Evolutionary conservation across 768 basidiomycete species (phyloP), one percentile per base, ranked within the genome.

Genomic region (Boletus tomentosulus): DNA sequence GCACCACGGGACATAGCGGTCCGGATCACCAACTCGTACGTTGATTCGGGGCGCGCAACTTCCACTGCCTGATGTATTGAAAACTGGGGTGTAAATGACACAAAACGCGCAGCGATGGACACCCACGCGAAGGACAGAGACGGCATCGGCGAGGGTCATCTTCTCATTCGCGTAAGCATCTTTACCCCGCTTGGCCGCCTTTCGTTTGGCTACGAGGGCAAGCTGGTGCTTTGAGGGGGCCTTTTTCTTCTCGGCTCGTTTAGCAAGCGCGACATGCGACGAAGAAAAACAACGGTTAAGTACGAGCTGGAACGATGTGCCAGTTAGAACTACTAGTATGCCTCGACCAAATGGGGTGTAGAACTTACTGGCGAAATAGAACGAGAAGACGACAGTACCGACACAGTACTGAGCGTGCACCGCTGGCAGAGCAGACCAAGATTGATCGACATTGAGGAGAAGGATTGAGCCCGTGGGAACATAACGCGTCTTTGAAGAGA

Each of bases 11-110:
- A 80, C 71, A 88, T 79, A 56, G 84, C 83, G 1, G 92, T 92
- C 61, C 88, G 86, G 55, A 98, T 75, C 46, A 82, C 83, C 22
- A 98, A 73, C 60, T 92, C 90, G 65, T 89, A 91, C 4, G 86
- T 86, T 5, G 89, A 78, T 49, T 78, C 78, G 5, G 92, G 87
- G 48, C 81, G 82, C 6, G 86, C 78, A 46, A 94, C 86, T 68
- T 94, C 91, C 8, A 93, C 84, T 13, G 94, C 84, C 94, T 97
- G 47, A 44, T 27, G 13, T 13, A 13, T 34, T 13, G 33, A 12
- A 34, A 34, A 13, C 33, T 5, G 43, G 58, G 9, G 12, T 41
- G 22, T 57, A 34, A 51, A 57, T 16, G 27, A 56, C 19, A 47
- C 16, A 13, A 48, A 57, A 50, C 3, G 33, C 30, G 43, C 43